Evolutionary conservation across 768 basidiomycete genomes (phyloP).

Genomic region (Mycena metata): DNA sequence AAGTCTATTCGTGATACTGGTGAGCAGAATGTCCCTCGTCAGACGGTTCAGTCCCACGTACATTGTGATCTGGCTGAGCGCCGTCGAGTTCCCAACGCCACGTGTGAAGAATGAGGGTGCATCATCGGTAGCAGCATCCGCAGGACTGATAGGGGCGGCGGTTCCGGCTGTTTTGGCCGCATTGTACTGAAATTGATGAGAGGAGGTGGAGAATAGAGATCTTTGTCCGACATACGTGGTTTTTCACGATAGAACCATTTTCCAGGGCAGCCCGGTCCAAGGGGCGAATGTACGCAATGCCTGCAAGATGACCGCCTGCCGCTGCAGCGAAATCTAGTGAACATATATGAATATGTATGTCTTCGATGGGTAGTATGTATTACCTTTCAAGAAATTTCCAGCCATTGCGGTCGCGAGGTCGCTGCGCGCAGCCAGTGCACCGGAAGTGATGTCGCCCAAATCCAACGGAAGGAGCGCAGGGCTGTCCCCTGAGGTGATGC

Average conservation of each 20-base stretch:
- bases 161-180: not conserved
- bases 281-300: conserved; percentile 8
- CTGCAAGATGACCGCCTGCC: not conserved
- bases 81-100: conserved; percentile 5
- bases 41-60: not conserved
- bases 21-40: too few species aligned
- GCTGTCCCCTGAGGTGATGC: not conserved
- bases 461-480: not conserved
- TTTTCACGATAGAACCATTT: not conserved
- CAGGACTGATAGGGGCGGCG: not conserved
- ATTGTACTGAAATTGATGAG: not conserved
- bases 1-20: too few species aligned
- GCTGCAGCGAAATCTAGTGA: not conserved
- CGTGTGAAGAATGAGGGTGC: conserved; percentile 9
- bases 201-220: not conserved
- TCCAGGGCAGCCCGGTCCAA: not conserved
- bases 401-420: not conserved
- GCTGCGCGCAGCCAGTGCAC: not conserved
- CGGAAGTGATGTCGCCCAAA: not conserved
- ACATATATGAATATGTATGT: too few species aligned
- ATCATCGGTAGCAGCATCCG: not conserved
- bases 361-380: too few species aligned
- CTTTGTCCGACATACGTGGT: not conserved
- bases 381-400: conserved; percentile 4
- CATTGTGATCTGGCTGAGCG: not conserved